Conservation (phyloP, 768 basidiomycete species). For the Dictyophora rubrovolvata region DNA sequence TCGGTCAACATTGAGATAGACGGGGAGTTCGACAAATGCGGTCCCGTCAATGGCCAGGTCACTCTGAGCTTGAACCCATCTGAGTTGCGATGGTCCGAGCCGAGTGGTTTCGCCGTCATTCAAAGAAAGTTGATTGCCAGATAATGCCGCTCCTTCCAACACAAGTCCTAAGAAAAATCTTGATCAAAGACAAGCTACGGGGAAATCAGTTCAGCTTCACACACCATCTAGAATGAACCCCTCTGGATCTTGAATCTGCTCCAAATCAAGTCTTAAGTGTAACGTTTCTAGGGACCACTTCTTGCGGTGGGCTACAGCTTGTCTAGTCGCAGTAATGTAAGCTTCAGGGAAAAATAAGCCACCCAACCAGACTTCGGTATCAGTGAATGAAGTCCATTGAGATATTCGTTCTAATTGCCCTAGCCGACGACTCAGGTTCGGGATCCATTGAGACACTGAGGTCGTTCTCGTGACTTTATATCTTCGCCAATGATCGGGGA, state of each 20-base stretch:
- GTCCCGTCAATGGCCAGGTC: slow-evolving; percentile 24
- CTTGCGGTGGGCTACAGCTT: slow-evolving; percentile 89
- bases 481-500: slow-evolving; percentile 78
- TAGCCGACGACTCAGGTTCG: slow-evolving; percentile 69
- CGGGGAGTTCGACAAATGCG: slow-evolving; percentile 67
- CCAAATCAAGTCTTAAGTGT: slow-evolving; percentile 70
- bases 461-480: slow-evolving; percentile 82
- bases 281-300: slow-evolving; percentile 90
- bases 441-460: slow-evolving; percentile 79
- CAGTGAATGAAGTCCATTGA: slow-evolving; percentile 46
- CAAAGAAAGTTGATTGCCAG: slow-evolving; percentile 54
- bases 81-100: slow-evolving; percentile 71
- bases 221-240: slow-evolving; percentile 85
- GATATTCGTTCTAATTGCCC: slow-evolving; percentile 74
- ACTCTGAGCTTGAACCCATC: slow-evolving; percentile 61
- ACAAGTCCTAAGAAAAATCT: slow-evolving; percentile 50
- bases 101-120: slow-evolving; percentile 79
- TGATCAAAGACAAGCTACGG: slow-evolving; percentile 2
- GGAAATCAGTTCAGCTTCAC: slow-evolving; percentile 18
- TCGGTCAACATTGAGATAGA: slow-evolving; percentile 86
- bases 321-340: slow-evolving; percentile 90
- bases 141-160: slow-evolving; percentile 81
- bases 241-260: slow-evolving; percentile 62
- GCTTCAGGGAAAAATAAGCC: slow-evolving; percentile 95
- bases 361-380: slow-evolving; percentile 84